A percentile compares a stretch with the other conserved stretches of the same genome.
Evolutionary conservation across 441 rosid genomes (phyloP).

Genomic region (Gossypium aridum): DNA sequence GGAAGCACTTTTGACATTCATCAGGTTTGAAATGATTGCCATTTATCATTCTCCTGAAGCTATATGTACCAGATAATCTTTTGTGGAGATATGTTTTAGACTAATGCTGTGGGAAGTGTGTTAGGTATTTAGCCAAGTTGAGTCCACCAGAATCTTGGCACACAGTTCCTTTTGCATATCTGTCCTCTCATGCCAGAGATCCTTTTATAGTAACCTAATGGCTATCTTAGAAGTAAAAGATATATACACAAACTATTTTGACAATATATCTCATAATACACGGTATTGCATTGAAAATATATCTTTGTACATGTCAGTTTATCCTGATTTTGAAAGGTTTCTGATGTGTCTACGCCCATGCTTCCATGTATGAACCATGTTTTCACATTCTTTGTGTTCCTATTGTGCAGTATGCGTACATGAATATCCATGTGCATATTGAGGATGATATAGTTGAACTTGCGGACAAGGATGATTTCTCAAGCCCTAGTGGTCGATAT

Average conservation of each 20-base stretch:
- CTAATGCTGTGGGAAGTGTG: background rate
- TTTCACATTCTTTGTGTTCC: constrained; percentile 6
- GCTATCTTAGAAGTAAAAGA: constrained; percentile 2
- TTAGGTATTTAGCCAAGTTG: background rate
- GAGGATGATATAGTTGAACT: constrained; percentile 73
- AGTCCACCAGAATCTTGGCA: background rate
- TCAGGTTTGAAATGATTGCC: constrained; percentile 50
- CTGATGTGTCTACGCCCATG: constrained; percentile 5
- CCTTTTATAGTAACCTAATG: background rate
- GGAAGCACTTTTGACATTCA: constrained; percentile 65
- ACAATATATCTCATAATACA: background rate
- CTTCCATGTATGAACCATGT: background rate
- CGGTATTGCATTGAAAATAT: background rate
- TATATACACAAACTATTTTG: background rate
- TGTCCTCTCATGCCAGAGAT: background rate
- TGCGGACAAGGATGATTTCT: constrained; percentile 28
- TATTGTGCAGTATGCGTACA: constrained; percentile 62
- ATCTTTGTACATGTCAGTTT: constrained; percentile 14
- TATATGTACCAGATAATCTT: constrained; percentile 6
- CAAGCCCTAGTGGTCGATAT: constrained; percentile 38
- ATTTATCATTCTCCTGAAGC: constrained; percentile 2
- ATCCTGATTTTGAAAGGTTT: constrained; percentile 12
- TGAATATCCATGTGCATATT: constrained; percentile 68
- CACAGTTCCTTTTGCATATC: background rate
- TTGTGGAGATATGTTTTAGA: background rate